Conservation (phyloP, 768 basidiomycete genomes). For the Leccinum subtestaceum region DNA sequence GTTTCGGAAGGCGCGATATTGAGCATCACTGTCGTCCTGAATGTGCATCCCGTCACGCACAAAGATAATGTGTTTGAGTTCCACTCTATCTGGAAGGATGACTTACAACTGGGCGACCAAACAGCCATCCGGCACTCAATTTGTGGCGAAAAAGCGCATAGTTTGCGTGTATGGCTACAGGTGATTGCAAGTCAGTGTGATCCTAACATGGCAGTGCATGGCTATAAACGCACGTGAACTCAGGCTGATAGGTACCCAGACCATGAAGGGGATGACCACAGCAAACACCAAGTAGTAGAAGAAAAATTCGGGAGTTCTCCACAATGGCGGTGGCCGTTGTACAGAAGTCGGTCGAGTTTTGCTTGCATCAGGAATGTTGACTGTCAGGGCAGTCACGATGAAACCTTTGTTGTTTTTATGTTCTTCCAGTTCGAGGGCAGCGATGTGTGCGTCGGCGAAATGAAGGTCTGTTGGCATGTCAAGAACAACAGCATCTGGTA, state of each 20-base stretch:
- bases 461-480: conserved; percentile 38
- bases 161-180: conserved; percentile 70
- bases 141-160: conserved; percentile 55
- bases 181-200: conserved; percentile 2
- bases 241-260: conserved; percentile 68
- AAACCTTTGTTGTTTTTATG: conserved; percentile 30
- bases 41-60: not conserved
- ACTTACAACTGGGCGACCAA: conserved; percentile 74
- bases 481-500: conserved; percentile 30
- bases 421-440: conserved; percentile 19
- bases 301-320: conserved; percentile 80
- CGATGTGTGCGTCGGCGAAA: conserved; percentile 2
- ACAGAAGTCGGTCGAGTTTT: conserved; percentile 26
- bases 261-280: conserved; percentile 69
- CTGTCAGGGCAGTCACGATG: conserved; percentile 43
- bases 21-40: conserved; percentile 90
- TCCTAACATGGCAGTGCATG: not conserved
- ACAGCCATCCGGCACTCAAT: conserved; percentile 78
- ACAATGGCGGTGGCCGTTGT: conserved; percentile 49
- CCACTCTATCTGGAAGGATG: not conserved
- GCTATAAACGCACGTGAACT: conserved; percentile 63
- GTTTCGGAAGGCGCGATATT: conserved; percentile 85
- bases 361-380: conserved; percentile 49
- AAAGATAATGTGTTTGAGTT: not conserved
- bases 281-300: conserved; percentile 64